These are phyloP conservation scores for Chaetomium tenue DNA, from an alignment of 495 filamentous ascomycete genomes.

Conservation along the genomic window DNA sequence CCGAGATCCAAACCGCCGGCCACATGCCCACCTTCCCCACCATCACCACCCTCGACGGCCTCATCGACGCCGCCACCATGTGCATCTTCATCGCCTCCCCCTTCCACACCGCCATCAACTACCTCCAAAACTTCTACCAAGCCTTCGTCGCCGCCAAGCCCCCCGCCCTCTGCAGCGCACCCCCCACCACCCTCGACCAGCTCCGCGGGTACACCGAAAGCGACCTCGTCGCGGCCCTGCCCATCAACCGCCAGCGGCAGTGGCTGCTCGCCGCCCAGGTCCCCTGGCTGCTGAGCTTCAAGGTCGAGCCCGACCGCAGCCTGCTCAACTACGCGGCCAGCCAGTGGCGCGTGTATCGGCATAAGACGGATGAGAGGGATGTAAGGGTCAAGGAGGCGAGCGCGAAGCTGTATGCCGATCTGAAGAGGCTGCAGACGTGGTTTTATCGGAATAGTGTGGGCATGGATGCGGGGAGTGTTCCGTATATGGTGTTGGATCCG, in stretches of 20 bases:
- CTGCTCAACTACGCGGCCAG: constrained; percentile 42
- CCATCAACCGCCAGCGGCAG: constrained; percentile 41
- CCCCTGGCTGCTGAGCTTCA: constrained; percentile 48
- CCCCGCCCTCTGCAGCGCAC: constrained; percentile 37
- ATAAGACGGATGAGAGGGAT: constrained; percentile 22
- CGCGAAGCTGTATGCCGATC: constrained; percentile 28
- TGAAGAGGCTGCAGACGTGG: constrained; percentile 29
- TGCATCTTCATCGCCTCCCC: constrained; percentile 53
- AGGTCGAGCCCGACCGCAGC: constrained; percentile 40
- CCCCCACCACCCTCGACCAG: constrained; percentile 32
- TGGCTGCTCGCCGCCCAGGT: constrained; percentile 47
- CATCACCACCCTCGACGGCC: constrained; percentile 75
- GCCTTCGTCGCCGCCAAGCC: constrained; percentile 49
- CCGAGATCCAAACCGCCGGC: constrained; percentile 37
- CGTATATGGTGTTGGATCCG: constrained; percentile 45
- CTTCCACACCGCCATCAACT: constrained; percentile 51
- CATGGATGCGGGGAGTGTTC: too few relatives aligned
- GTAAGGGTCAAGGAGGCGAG: constrained; percentile 27
- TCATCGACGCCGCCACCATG: constrained; percentile 74
- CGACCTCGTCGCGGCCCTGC: constrained; percentile 43
- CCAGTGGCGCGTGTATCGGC: constrained; percentile 34
- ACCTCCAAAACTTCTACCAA: constrained; percentile 52
- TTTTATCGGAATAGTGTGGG: constrained; percentile 33
- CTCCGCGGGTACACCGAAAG: constrained; percentile 34
- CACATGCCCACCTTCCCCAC: constrained; percentile 54